phyloP scores from a whole-genome alignment of 495 filamentous ascomycete species.

The Barbatosphaeria neglecta region DNA sequence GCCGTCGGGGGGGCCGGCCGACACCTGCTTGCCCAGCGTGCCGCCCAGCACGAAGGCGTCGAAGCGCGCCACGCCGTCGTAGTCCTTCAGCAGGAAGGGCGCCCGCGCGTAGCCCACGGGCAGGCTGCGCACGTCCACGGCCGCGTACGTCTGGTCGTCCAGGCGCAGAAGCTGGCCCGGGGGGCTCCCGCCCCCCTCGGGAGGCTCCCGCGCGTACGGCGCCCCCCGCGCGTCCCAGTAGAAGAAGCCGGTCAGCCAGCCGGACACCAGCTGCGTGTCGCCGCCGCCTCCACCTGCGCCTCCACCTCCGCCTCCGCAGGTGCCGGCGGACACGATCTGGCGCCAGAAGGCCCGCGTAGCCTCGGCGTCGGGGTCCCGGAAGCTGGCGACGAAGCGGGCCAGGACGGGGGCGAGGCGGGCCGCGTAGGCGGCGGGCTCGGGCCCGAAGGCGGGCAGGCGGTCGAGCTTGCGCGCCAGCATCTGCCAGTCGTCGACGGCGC shows the following conservation, averaged over 20 bases:
- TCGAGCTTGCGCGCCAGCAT: conserved; percentile 16
- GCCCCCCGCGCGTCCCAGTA: conserved; percentile 31
- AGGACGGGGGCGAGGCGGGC: conserved; percentile 21
- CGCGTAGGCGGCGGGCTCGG: conserved; percentile 18
- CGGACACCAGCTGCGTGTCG: conserved; percentile 17
- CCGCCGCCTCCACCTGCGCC: no score
- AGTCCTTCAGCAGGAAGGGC: conserved; percentile 18
- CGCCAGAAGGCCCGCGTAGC: conserved; percentile 31
- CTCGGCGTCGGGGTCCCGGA: conserved; percentile 19
- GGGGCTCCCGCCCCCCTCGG: no score
- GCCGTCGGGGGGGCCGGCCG: conserved; percentile 8
- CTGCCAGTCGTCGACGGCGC: conserved; percentile 22
- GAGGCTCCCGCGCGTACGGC: conserved; percentile 1
- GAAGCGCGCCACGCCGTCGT: conserved; percentile 5
- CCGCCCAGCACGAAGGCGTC: conserved; percentile 17
- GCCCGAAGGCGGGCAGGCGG: conserved; percentile 19
- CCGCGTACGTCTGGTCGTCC: conserved; percentile 10
- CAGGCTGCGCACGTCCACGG: conserved; percentile 11
- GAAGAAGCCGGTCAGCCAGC: conserved; percentile 39
- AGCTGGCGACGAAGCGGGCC: conserved; percentile 19
- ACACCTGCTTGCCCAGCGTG: conserved; percentile 15
- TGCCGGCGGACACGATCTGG: conserved; percentile 13
- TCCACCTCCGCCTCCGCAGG: conserved; percentile 10
- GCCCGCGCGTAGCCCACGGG: conserved; percentile 17
- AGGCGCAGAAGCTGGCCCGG: conserved; percentile 2